These are phyloP conservation scores for Diplodia corticola DNA, from an alignment of 2,329 filamentous ascomycete genomes.

Conservation along the genomic window DNA sequence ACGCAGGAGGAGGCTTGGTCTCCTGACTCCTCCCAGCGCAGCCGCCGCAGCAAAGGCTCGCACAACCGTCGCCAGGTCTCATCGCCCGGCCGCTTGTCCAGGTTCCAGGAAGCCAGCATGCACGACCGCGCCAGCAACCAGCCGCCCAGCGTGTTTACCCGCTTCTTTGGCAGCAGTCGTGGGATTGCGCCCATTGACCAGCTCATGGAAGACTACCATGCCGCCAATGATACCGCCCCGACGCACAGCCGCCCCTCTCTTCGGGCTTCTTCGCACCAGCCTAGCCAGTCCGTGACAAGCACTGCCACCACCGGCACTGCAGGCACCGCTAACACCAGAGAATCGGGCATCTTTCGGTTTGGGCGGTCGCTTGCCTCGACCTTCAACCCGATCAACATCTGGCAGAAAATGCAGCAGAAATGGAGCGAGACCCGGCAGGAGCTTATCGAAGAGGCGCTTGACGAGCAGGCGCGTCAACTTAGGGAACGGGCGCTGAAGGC, in stretches of 20 bases:
- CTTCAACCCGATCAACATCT: constrained; percentile 25
- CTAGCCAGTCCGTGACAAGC: constrained; percentile 18
- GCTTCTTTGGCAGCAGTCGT: constrained; percentile 32
- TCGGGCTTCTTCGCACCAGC: constrained; percentile 13
- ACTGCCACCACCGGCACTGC: not conserved
- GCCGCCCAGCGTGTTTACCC: constrained; percentile 69
- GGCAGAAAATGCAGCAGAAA: constrained; percentile 22
- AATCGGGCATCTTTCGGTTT: constrained; percentile 23
- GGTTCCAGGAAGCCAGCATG: constrained; percentile 79
- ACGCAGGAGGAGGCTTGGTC: constrained; percentile 12
- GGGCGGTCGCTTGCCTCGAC: constrained; percentile 23
- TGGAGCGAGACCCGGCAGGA: constrained; percentile 23
- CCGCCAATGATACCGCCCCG: constrained; percentile 4
- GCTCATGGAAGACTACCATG: constrained; percentile 41
- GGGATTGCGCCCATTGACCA: constrained; percentile 35
- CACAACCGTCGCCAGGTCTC: constrained; percentile 14
- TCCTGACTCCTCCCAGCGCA: constrained; percentile 12
- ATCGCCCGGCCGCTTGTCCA: constrained; percentile 58
- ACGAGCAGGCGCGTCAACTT: constrained; percentile 20
- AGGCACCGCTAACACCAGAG: constrained; percentile 11
- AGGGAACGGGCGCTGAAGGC: constrained; percentile 34
- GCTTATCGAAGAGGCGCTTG: constrained; percentile 20
- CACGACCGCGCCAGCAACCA: constrained; percentile 72
- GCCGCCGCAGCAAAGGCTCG: constrained; percentile 14
- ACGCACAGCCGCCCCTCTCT: not conserved